Conservation (phyloP, 345 rosid genomes). For the Linum trigynum region DNA sequence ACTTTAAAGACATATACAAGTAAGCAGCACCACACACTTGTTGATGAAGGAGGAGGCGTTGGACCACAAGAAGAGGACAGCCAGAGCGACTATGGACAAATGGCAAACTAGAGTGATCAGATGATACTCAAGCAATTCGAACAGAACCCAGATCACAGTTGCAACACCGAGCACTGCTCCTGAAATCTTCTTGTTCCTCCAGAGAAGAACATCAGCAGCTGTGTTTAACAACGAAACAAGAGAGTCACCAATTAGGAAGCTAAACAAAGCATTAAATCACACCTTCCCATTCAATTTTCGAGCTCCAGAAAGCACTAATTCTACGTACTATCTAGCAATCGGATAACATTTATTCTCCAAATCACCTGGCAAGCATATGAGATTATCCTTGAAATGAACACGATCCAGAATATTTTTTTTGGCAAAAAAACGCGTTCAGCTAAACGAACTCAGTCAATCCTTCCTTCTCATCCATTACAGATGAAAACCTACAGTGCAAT, state of each 20-base stretch:
- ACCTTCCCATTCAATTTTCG: too few species aligned
- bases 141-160: slow-evolving; percentile 19
- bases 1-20: neutral
- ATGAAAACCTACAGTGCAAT: too few species aligned
- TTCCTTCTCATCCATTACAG: too few species aligned
- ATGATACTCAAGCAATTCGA: slow-evolving; percentile 23
- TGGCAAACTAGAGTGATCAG: slow-evolving; percentile 22
- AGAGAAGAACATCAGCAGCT: slow-evolving; percentile 27
- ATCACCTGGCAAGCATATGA: too few species aligned
- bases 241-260: neutral
- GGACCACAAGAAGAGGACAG: slow-evolving; percentile 21
- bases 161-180: slow-evolving; percentile 18
- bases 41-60: slow-evolving; percentile 19
- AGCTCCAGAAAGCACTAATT: too few species aligned
- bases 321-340: too few species aligned
- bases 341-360: too few species aligned
- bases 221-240: neutral
- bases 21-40: slow-evolving; percentile 8
- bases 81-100: slow-evolving; percentile 12
- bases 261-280: too few species aligned
- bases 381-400: too few species aligned
- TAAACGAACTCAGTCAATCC: too few species aligned
- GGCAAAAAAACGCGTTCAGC: too few species aligned
- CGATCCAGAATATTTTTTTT: too few species aligned
- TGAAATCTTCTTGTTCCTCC: slow-evolving; percentile 27